Base-by-base conservation (phyloP, 129 eudicot genomes). In the Lactuca sativa region DNA sequence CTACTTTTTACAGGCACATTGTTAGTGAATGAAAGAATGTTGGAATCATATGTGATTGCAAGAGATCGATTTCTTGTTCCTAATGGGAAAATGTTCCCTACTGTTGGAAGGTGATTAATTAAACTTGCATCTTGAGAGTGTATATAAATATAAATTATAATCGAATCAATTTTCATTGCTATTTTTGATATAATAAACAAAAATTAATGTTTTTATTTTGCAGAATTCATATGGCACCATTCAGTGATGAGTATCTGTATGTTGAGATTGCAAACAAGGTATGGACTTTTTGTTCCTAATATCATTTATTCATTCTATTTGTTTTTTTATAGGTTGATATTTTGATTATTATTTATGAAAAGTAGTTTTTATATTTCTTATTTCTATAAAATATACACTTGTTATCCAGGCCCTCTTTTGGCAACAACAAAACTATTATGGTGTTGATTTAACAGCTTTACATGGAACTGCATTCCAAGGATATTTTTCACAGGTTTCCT, bases 141-240 rank as follows among this genome's bases (percentile, higher is more conserved):
- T 1, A 25, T 25, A 25, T 1, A 25, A 25, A 25, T 25, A 25
- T 25, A 25, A 25, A 25, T 25, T 25, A 31, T 68, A 21, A 47
- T 15, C n/a, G 31, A 16, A 32, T 64, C 6, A 55, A 49, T 51
- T 31, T 7, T 5, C 7, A 40, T 40, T 5, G 44, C 44, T 25
- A 25, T 25, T 25, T 25, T 25, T 25, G 30, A 25, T 25, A 25
- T 25, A 25, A 25, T 25, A 25, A 25, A 25, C 2, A 25, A 25
- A 25, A 25, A 25, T 25, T 25, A 25, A 25, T 25, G 2, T 25
- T 25, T 75, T 55, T 48, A 65, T 69, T 34, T 66, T 82, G 76
- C 63, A 92, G 98, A 80, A 92, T 92, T 78, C 98, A 92, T 67
- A 86, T 92, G 98, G 98, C 98, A 17, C 98, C 98, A 70, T 92